A percentile compares a stretch with the other conserved stretches of the same genome.
Conservation (phyloP, 345 rosid species). For the Rhizophora mangle region DNA sequence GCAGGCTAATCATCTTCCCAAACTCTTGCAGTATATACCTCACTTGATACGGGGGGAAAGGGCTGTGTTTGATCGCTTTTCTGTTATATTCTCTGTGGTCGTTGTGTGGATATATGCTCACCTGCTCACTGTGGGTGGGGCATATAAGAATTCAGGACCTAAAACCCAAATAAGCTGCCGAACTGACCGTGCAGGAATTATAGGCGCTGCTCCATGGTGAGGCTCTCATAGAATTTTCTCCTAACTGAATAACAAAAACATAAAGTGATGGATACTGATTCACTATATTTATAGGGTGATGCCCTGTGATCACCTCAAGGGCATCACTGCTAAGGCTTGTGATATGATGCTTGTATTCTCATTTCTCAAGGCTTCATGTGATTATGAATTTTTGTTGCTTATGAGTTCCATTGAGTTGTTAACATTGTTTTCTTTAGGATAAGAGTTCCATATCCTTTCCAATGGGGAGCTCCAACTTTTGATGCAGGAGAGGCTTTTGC, state of each 20-base stretch:
- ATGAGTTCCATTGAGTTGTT: neutral
- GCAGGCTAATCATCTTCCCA: neutral
- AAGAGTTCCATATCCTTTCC: constrained; percentile 94
- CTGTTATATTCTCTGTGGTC: constrained; percentile 78
- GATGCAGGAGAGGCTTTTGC: constrained; percentile 97
- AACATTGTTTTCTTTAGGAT: constrained; percentile 50
- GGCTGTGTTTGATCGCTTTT: constrained; percentile 70
- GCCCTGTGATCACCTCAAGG: neutral
- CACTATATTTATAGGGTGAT: neutral
- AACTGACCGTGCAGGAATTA: constrained; percentile 85
- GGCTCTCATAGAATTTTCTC: constrained; percentile 8
- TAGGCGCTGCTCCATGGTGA: constrained; percentile 87
- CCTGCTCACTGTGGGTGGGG: constrained; percentile 87
- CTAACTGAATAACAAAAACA: neutral
- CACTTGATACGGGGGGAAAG: constrained; percentile 57
- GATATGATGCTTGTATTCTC: neutral
- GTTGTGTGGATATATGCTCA: constrained; percentile 95
- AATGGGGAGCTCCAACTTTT: constrained; percentile 98
- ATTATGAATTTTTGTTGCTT: neutral
- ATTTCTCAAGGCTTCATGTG: no score
- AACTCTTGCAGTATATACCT: constrained; percentile 69
- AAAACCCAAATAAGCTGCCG: constrained; percentile 78
- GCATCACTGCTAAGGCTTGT: constrained; percentile 1
- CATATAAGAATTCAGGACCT: constrained; percentile 62
- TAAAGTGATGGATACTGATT: neutral